phyloP scores from a whole-genome alignment of 2,329 filamentous ascomycete genomes.

The Aspergillus piperis region DNA sequence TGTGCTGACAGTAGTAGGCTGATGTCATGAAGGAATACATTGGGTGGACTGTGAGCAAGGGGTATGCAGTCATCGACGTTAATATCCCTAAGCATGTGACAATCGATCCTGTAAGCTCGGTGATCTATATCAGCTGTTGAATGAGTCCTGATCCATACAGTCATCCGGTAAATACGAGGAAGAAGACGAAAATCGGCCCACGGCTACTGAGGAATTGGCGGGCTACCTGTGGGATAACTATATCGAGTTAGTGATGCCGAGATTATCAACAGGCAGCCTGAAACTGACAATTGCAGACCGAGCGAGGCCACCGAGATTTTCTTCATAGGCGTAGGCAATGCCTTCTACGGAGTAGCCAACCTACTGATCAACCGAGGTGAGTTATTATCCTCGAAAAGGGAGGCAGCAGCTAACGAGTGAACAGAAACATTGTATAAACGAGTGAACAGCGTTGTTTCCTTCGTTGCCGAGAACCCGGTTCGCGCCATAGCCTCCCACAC shows the following conservation, averaged over 20 bases:
- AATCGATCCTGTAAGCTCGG: conserved; percentile 56
- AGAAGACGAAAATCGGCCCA: conserved; percentile 53
- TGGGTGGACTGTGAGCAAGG: conserved; percentile 75
- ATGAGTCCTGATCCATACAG: conserved; percentile 24
- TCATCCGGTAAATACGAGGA: conserved; percentile 46
- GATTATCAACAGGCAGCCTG: background rate
- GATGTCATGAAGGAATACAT: conserved; percentile 81
- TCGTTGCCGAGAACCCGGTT: conserved; percentile 73
- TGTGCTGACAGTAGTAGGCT: conserved; percentile 58
- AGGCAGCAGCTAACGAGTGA: conserved; percentile 11
- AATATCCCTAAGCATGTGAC: conserved; percentile 82
- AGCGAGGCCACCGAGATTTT: conserved; percentile 71
- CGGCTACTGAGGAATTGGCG: conserved; percentile 67
- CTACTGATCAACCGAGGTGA: conserved; percentile 75
- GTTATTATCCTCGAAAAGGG: conserved; percentile 12
- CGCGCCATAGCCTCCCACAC: conserved; percentile 79
- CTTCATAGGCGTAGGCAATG: conserved; percentile 85
- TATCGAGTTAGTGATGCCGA: conserved; percentile 61
- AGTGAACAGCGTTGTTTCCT: conserved; percentile 74
- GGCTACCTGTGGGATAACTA: conserved; percentile 97
- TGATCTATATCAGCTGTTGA: background rate
- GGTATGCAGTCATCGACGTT: conserved; percentile 84
- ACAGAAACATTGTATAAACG: conserved; percentile 63
- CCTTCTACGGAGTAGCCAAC: conserved; percentile 79
- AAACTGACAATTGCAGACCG: conserved; percentile 48